Base-by-base conservation (phyloP, 1,139 yeast species). In the Candida tetrigidarum region DNA sequence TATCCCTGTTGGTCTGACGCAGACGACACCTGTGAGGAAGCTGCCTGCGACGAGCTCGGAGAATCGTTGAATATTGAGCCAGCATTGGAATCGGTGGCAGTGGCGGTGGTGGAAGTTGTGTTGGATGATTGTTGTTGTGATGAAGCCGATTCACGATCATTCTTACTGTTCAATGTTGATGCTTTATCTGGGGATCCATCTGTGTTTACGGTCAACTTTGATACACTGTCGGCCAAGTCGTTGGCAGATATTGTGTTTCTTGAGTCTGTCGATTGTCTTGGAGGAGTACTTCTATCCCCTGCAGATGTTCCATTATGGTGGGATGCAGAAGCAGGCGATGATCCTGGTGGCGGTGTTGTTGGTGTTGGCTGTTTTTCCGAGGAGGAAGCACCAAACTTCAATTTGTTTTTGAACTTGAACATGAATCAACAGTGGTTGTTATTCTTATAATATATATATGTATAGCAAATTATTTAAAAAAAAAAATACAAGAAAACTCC, bases 371-470 rank as follows among this genome's bases (percentile, higher is more conserved):
- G 64, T 47, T 48, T 61, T 15, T 50, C 43, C 34, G 38, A 39
- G 12, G 71, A 59, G 8, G 73, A 59, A 12, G 40, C 5, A 18
- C 78, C 73, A 53, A 74, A 72, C 59, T 71, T 74, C 60, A 74
- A 71, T 58, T 74, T 74, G 55, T 74, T 74, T 53, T 73, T 74
- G 58, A 74, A 71, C 56, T 71, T 74, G 41, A 72, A 62, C 78
- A 73, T 73, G 33, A 11, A 12, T 22, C 8, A 22, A 22, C 28
- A 26, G 12, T 10, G 28, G 12, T 8, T n/a, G n/a, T n/a, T n/a
- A n/a, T n/a, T n/a, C n/a, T n/a, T n/a, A n/a, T n/a, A n/a, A n/a
- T n/a, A n/a, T n/a, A n/a, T n/a, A n/a, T n/a, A n/a, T n/a, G n/a
- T n/a, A 29, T 25, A 27, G 34, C 34, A 22, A 22, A n/a, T n/a